Evolutionary conservation across 2,329 filamentous ascomycete genomes (phyloP), one percentile per base, ranked within the genome.

Genomic region (Fusarium sarcochroum): DNA sequence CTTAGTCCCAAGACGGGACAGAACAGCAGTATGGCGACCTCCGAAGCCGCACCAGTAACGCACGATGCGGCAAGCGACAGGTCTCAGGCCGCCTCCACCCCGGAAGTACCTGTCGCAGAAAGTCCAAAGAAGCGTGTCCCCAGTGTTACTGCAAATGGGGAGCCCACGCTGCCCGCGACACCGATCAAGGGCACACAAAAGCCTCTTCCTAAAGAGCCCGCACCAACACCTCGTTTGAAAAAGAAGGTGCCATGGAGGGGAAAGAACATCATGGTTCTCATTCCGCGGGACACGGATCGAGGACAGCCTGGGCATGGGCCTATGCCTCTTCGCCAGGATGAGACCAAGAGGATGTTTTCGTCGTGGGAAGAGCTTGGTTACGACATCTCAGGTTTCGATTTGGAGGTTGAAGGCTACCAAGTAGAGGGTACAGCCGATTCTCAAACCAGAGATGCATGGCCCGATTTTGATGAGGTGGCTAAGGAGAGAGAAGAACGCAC

Each of bases 201-300:
- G 66, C 74, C 77, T 42, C 68, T 80, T 15, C 77, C 80, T 2
- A 81, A 80, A 52, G 80, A 81, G 25, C 75, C 79, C 7, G 77
- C 80, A 4, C 77, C 80, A 46, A 86, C 86, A 7, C 87, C 87
- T n/a, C 82, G 87, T 14, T 67, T 87, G 9, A 92, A 87, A 80
- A 94, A 92, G 77, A 93, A 90, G 79, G 83, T 94, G 4, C 85
- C 86, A 45, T 94, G 91, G 91, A 91, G 86, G 73, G 90, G 90
- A 58, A 94, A 93, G 80, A 89, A 88, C 61, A 93, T 93, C 53
- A 79, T 92, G 72, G 89, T 94, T 42, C 82, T 90, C 25, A 80
- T 94, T 20, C 92, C 92, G 7, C 81, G 86, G 45, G 89, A 92
- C 64, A 90, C 91, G 52, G 85, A 88, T 53, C 86, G 90, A 68